A percentile compares a stretch with the other conserved stretches of the same genome.
Evolutionary conservation across 2,329 filamentous ascomycete species (phyloP).

Genomic region (Diaporthe velutina): DNA sequence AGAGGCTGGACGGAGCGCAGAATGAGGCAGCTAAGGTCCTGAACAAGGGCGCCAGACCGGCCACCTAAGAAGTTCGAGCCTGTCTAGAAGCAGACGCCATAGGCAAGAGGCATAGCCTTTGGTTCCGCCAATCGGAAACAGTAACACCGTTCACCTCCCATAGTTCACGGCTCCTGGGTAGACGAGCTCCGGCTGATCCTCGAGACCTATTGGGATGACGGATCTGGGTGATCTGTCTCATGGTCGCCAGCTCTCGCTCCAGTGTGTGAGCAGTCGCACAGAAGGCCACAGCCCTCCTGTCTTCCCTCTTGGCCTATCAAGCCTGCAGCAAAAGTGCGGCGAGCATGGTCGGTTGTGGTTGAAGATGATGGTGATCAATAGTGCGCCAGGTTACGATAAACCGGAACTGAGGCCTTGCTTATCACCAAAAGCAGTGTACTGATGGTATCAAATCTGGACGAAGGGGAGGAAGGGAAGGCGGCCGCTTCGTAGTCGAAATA

Average conservation of each 20-base stretch:
- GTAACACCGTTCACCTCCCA: no score
- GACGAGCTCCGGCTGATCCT: no score
- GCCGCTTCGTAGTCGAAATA: no score
- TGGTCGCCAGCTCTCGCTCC: no score
- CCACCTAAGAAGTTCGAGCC: neutral
- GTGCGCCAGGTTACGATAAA: neutral
- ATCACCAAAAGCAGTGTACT: neutral
- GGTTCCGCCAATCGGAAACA: neutral
- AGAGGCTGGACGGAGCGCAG: slow-evolving; percentile 97
- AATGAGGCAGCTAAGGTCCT: slow-evolving; percentile 72
- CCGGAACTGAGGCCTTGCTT: neutral
- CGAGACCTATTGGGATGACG: no score
- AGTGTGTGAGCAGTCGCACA: no score
- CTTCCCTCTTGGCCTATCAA: neutral
- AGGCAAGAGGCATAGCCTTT: neutral
- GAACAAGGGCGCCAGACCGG: no score
- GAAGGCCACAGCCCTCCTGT: neutral
- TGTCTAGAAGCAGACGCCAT: no score
- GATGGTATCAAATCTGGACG: neutral
- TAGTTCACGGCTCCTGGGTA: no score
- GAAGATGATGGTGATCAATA: neutral
- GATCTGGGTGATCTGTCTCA: no score
- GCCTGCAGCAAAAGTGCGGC: neutral
- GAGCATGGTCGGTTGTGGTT: neutral
- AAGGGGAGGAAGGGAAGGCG: neutral